Base-by-base conservation (phyloP, 2,329 filamentous ascomycete genomes). In the Aspergillus spinulosporus region DNA sequence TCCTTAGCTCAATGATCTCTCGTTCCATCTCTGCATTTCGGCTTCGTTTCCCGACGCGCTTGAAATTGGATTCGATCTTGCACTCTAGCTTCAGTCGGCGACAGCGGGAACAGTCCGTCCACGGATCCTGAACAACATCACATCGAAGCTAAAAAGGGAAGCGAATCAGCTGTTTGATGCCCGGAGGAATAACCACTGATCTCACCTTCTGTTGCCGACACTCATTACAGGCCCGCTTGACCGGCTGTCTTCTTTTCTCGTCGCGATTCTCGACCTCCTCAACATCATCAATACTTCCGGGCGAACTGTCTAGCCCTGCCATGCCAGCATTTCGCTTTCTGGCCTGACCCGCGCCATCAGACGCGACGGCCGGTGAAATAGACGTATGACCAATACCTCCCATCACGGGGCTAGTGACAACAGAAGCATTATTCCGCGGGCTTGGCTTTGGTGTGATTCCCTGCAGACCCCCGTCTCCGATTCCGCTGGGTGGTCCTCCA, bases 51-150 rank as follows among this genome's bases (percentile, higher is more conserved):
- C 84, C 85, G 34, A 88, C 76, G 59, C 86, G 81, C 74, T 86
- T 88, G 76, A 88, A 88, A 71, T 85, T 85, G 59, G 84, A 82
- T 66, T 88, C 84, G 69, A 88, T 87, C 65, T 85, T 84, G 73
- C 86, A 88, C 53, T 80, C 78, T 39, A 88, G 81, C 58, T 80
- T 81, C 56, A 87, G 79, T 62, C 86, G 86, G 59, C 79, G 76
- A 71, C 85, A 88, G 59, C 85, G 80, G 37, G 79, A 80, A 72
- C 85, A 88, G 50, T 80, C 77, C 58, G 78, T 77, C 72, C 84
- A 88, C 8, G 84, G 85, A 45, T 86, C 83, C 66, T 86, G 83
- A 56, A 83, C 74, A 59, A 88, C 85, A 74, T 88, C 84, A 74
- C 85, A 88, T 66, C 84, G 82, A 58, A 88, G 78, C 85, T 88